Percentiles rank a stretch among this genome's conserved stretches.
Evolutionary conservation across 768 basidiomycete genomes (phyloP).

Genomic region (Mycena latifolia): DNA sequence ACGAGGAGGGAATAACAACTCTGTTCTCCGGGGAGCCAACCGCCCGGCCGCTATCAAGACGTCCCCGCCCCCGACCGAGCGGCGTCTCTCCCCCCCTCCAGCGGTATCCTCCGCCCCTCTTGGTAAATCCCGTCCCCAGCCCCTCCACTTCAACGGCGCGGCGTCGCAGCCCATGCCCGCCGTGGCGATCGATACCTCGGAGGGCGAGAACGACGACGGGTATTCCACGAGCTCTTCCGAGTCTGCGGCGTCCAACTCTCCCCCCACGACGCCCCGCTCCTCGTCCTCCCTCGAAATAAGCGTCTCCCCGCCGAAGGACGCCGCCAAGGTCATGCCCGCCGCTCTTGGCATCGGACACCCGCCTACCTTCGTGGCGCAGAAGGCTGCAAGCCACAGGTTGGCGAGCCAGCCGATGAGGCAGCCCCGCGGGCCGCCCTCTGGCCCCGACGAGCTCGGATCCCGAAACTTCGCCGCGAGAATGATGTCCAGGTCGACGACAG

Average conservation of each 20-base stretch:
- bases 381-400: conserved; percentile 65
- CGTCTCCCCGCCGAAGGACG: conserved; percentile 88
- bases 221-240: conserved; percentile 74
- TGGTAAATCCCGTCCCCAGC: conserved; percentile 70
- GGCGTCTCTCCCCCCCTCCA: conserved; percentile 59
- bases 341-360: conserved; percentile 86
- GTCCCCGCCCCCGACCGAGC: conserved; percentile 76
- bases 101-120: conserved; percentile 38
- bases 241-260: conserved; percentile 63
- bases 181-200: conserved; percentile 67
- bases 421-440: conserved; percentile 89
- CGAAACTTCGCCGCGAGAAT: conserved; percentile 91
- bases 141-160: conserved; percentile 69
- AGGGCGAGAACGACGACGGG: conserved; percentile 69
- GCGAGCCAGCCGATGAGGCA: conserved; percentile 83
- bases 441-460: conserved; percentile 88
- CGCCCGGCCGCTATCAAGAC: conserved; percentile 71
- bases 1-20: conserved; percentile 79
- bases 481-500: neutral
- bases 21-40: conserved; percentile 71
- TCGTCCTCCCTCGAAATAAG: conserved; percentile 70
- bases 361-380: conserved; percentile 48
- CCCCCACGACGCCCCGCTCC: conserved; percentile 84
- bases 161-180: conserved; percentile 64
- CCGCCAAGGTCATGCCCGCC: conserved; percentile 83